Evolutionary conservation across 2,329 filamentous ascomycete genomes (phyloP).

Genomic region (Epicoccum nigrum): DNA sequence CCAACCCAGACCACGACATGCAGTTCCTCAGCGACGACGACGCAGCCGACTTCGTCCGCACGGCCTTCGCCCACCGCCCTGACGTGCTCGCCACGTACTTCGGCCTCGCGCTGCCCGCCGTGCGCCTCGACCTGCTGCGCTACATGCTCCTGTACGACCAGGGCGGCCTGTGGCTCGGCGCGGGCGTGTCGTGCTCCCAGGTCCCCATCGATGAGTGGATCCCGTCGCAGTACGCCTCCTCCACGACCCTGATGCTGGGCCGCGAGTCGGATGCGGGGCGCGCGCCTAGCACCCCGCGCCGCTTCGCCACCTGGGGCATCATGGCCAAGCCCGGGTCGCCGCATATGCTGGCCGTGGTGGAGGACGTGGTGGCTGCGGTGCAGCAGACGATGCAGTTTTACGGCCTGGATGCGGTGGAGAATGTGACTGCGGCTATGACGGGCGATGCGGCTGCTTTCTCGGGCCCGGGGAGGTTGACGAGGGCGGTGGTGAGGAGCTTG

Average conservation of each 20-base stretch:
- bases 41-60: not conserved
- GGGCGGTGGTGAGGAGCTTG: not conserved
- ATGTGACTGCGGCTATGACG: not conserved
- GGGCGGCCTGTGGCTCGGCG: not conserved
- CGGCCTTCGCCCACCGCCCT: not conserved
- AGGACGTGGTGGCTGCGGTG: not conserved
- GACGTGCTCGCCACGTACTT: not conserved
- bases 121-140: not conserved
- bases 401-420: not conserved
- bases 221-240: not conserved
- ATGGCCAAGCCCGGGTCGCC: not conserved
- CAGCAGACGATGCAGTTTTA: not conserved
- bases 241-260: not conserved
- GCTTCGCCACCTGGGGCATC: not conserved
- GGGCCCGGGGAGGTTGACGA: not conserved
- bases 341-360: not conserved
- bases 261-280: not conserved
- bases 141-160: constrained; percentile 1
- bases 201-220: not conserved
- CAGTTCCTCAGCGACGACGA: constrained; percentile 41
- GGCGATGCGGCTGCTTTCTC: not conserved
- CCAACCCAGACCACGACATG: constrained; percentile 37
- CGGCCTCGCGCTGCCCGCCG: not conserved
- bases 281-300: not conserved
- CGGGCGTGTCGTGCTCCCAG: constrained; percentile 1